These are phyloP conservation scores for Fraxinus velutina DNA, from an alignment of 305 asterid species.

Conservation along the genomic window DNA sequence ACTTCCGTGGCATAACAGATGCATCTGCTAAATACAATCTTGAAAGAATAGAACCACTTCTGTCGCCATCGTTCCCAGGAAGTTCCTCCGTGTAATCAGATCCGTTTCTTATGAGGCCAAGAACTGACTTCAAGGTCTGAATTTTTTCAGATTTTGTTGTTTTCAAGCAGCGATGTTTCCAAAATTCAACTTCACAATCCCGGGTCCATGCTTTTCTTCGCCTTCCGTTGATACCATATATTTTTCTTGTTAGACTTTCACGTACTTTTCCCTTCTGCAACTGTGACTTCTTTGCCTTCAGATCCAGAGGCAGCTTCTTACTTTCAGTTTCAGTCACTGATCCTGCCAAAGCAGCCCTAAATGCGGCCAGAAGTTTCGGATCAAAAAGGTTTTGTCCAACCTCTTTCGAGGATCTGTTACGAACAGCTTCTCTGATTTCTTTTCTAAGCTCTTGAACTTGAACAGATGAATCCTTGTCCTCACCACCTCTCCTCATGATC, in stretches of 20 bases:
- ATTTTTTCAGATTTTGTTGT: conserved; percentile 72
- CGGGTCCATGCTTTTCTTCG: conserved; percentile 88
- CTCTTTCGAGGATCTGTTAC: conserved; percentile 67
- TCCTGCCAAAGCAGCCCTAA: conserved; percentile 85
- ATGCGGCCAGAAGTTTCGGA: conserved; percentile 89
- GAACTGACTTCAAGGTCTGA: conserved; percentile 82
- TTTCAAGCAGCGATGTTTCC: conserved; percentile 88
- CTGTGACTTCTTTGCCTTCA: conserved; percentile 71
- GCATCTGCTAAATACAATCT: conserved; percentile 89
- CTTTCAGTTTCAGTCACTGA: conserved; percentile 63
- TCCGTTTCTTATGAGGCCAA: conserved; percentile 62
- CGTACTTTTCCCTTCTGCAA: conserved; percentile 94
- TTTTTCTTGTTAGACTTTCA: conserved; percentile 84
- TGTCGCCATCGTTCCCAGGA: conserved; percentile 46
- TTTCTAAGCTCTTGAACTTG: conserved; percentile 75
- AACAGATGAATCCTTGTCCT: conserved; percentile 59
- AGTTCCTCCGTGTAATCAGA: conserved; percentile 36
- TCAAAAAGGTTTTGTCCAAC: conserved; percentile 64
- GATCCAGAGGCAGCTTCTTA: conserved; percentile 55
- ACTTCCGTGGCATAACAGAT: conserved; percentile 83
- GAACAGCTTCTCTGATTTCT: conserved; percentile 83
- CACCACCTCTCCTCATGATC: conserved; percentile 78
- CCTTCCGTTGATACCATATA: conserved; percentile 85
- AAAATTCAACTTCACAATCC: conserved; percentile 93
- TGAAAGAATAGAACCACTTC: conserved; percentile 64